Evolutionary conservation across 208 protist species (phyloP).

Genomic region (Trypanosomatidae sp.): DNA sequence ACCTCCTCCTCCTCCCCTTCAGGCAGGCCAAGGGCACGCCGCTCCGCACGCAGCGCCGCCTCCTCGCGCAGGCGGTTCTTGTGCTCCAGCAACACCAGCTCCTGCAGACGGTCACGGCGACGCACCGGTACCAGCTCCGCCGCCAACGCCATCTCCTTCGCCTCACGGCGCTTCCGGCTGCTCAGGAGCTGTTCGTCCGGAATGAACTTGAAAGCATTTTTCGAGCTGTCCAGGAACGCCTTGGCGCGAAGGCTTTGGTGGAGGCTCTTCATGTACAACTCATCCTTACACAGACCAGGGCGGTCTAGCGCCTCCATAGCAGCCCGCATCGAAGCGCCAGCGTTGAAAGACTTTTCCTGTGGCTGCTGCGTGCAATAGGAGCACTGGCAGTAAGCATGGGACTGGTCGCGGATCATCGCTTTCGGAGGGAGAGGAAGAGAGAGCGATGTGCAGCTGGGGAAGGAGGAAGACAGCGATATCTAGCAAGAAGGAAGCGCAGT

Average conservation of each 20-base stretch:
- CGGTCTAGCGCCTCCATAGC: slow-evolving; percentile 37
- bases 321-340: slow-evolving; percentile 28
- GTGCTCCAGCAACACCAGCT: slow-evolving; percentile 85
- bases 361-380: slow-evolving; percentile 57
- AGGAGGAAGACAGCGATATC: background rate
- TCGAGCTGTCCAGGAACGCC: slow-evolving; percentile 60
- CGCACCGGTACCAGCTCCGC: slow-evolving; percentile 73
- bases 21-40: slow-evolving; percentile 47
- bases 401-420: slow-evolving; percentile 80
- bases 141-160: slow-evolving; percentile 58
- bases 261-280: slow-evolving; percentile 72
- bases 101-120: slow-evolving; percentile 85
- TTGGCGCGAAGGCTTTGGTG: slow-evolving; percentile 50
- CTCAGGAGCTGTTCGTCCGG: slow-evolving; percentile 83
- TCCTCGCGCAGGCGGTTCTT: slow-evolving; percentile 69
- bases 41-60: slow-evolving; percentile 50
- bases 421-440: background rate
- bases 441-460: background rate
- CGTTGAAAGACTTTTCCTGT: slow-evolving; percentile 22
- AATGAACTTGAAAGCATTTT: slow-evolving; percentile 72
- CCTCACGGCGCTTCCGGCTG: slow-evolving; percentile 62
- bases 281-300: slow-evolving; percentile 58
- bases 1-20: slow-evolving; percentile 34
- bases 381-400: slow-evolving; percentile 80
- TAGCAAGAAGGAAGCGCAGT: background rate